These are phyloP conservation scores for Luffa acutangula DNA, from an alignment of 306 rosid species.

Conservation along the genomic window DNA sequence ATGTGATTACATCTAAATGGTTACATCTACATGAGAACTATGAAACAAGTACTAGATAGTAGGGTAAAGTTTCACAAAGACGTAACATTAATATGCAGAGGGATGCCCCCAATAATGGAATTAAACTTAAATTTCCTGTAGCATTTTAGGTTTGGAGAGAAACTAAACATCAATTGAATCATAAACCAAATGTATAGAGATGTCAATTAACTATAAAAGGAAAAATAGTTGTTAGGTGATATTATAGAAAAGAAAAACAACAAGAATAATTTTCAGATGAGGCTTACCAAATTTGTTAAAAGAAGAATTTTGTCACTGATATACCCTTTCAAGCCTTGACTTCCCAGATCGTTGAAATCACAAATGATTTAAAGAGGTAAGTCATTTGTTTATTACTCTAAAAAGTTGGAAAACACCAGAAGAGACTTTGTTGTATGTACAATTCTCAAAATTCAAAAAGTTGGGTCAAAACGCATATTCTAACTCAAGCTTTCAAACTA, in stretches of 20 bases:
- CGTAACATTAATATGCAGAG: background rate
- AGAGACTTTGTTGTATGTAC: too few species aligned
- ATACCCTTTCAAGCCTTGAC: constrained; percentile 89
- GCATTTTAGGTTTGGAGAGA: background rate
- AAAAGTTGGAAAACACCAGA: too few species aligned
- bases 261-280: constrained; percentile 16
- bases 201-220: background rate
- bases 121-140: background rate
- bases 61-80: background rate
- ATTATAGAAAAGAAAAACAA: background rate
- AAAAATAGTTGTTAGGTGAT: background rate
- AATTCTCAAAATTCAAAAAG: too few species aligned
- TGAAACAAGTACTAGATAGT: background rate
- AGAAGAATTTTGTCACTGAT: constrained; percentile 69
- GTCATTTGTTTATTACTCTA: background rate
- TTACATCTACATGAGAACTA: background rate
- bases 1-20: background rate
- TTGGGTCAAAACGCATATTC: too few species aligned
- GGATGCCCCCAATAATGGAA: background rate
- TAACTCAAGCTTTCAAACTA: too few species aligned
- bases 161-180: background rate
- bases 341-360: constrained; percentile 72
- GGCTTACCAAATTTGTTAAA: constrained; percentile 84
- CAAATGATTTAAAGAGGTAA: background rate
- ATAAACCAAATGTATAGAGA: background rate